Percentiles rank a stretch among this genome's conserved stretches.
These are phyloP conservation scores for Komagataella pastoris DNA, from an alignment of 805 yeast genomes.

Conservation along the genomic window DNA sequence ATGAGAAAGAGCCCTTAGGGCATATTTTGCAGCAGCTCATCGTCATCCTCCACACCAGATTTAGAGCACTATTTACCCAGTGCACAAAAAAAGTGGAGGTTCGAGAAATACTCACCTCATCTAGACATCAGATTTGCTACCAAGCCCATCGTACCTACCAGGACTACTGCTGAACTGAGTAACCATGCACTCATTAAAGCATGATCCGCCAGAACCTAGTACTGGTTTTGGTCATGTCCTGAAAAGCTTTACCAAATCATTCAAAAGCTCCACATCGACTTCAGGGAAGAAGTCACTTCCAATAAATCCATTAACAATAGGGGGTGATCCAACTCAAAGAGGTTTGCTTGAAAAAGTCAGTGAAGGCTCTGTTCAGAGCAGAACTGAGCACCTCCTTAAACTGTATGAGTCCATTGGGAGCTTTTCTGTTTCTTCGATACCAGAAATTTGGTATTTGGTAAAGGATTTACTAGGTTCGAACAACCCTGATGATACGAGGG, in stretches of 20 bases:
- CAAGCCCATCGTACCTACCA: background rate
- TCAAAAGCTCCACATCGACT: slow-evolving; percentile 2
- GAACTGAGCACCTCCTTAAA: slow-evolving; percentile 37
- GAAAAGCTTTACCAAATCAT: slow-evolving; percentile 12
- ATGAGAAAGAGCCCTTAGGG: too few relatives aligned
- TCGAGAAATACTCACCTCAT: background rate
- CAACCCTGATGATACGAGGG: slow-evolving; percentile 20
- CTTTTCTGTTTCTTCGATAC: slow-evolving; percentile 41
- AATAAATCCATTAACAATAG: slow-evolving; percentile 16
- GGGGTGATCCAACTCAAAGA: slow-evolving; percentile 10
- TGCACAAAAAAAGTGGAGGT: background rate
- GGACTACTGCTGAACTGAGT: background rate
- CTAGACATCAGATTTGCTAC: background rate
- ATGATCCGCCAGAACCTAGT: background rate
- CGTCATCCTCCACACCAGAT: too few relatives aligned
- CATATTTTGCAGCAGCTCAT: too few relatives aligned
- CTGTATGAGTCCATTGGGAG: slow-evolving; percentile 37
- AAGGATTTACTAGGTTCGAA: slow-evolving; percentile 32
- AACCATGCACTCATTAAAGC: background rate
- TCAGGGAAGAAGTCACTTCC: slow-evolving; percentile 6
- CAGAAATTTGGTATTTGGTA: slow-evolving; percentile 68
- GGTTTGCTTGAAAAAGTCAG: slow-evolving; percentile 9
- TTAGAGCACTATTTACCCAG: too few relatives aligned
- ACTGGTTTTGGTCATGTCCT: slow-evolving; percentile 3
- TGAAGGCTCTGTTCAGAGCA: slow-evolving; percentile 11